Percentiles rank a stretch among this genome's conserved stretches.
Evolutionary conservation across 2,329 filamentous ascomycete species (phyloP).

Genomic region (Microcyclospora tardicrescens): DNA sequence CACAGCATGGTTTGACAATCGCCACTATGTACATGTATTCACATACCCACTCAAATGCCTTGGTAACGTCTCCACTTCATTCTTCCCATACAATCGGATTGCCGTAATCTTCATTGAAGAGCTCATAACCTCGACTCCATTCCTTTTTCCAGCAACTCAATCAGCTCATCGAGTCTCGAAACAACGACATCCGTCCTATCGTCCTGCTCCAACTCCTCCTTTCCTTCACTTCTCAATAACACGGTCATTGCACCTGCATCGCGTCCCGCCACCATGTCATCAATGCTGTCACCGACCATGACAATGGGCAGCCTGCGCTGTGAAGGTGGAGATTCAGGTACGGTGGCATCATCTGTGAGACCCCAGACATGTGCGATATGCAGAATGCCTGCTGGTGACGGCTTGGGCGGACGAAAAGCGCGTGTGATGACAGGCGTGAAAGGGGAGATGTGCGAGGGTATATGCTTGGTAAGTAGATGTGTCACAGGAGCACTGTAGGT

Average conservation of each 20-base stretch:
- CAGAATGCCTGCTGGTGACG: constrained; percentile 73
- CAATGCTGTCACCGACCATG: constrained; percentile 54
- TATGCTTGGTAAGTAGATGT: constrained; percentile 62
- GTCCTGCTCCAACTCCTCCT: constrained; percentile 23
- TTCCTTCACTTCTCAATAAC: constrained; percentile 41
- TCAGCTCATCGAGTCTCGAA: constrained; percentile 19
- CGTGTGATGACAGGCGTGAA: constrained; percentile 76
- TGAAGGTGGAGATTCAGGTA: constrained; percentile 14
- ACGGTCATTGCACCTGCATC: constrained; percentile 80
- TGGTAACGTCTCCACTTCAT: too few relatives aligned
- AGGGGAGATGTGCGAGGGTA: constrained; percentile 41
- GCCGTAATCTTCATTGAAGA: too few relatives aligned
- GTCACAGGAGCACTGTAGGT: constrained; percentile 48
- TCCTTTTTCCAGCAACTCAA: constrained; percentile 16
- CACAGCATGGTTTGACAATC: too few relatives aligned
- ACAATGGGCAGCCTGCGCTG: constrained; percentile 28
- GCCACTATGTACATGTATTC: too few relatives aligned
- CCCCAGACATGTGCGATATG: constrained; percentile 73
- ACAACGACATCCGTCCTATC: constrained; percentile 22
- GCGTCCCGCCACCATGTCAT: constrained; percentile 83
- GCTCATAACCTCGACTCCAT: not conserved
- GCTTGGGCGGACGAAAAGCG: constrained; percentile 73
- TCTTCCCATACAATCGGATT: too few relatives aligned
- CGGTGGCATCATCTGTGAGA: constrained; percentile 24
- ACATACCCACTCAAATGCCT: too few relatives aligned